Base-by-base conservation (phyloP, 768 basidiomycete genomes). In the Panellus pusillus region DNA sequence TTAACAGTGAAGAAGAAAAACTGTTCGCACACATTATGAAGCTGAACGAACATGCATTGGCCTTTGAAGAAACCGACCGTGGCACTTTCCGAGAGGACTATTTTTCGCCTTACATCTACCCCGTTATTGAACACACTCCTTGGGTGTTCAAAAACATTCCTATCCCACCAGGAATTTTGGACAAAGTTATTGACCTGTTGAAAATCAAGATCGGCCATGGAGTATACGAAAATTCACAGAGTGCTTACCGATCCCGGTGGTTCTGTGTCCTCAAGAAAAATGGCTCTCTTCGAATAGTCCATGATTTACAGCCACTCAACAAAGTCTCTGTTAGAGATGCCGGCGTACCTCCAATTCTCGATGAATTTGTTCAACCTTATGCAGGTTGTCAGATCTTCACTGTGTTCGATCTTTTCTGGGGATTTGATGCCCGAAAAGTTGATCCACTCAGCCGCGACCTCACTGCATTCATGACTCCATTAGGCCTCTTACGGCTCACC, bases 381-480 rank as follows among this genome's bases (percentile, higher is more conserved):
- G 63, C 67, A 0, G 67, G 69, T 13, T 32, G 61, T 0, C 48
- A 58, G 15, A 62, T 65, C 20, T 68, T 65, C 17, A 65, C 64
- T 0, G 64, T 67, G 2, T 60, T 74, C 15, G 70, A 77, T 40
- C 43, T 77, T 1, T 73, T 67, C 24, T 61, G 65, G 0, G 72
- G 72, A 1, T 77, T 71, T 49, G 70, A 80, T 47, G 67, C 66
- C 7, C 27, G 69, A 57, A 44, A 51, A 37, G 15, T 68, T 11
- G 45, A 65, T 57, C 18, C 60, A 37, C 6, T 50, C 39, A 66
- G 38, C 54, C 58, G 48, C n/a, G 70, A 60, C 58, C 66, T 72
- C 5, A 78, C 75, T 0, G 69, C 72, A 0, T 79, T 78, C 52
- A 63, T 68, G 50, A 74, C 70, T 0, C 75, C 72, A 0, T 56